Base-by-base conservation (phyloP, 2,329 filamentous ascomycete genomes). In the Colletotrichum truncatum region DNA sequence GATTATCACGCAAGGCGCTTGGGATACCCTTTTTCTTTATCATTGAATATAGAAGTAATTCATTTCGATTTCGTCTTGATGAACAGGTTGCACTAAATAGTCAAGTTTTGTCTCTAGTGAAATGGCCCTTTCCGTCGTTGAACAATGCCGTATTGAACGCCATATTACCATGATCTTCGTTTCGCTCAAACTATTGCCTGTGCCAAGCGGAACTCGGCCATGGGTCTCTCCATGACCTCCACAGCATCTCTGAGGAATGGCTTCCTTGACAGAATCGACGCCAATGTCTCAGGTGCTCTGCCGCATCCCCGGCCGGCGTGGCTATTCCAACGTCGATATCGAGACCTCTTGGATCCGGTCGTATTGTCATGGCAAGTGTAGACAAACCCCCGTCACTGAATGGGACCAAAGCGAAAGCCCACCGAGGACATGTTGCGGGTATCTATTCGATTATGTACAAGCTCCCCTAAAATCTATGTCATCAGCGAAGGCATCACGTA, bases 401-500 rank as follows among this genome's bases (percentile, higher is more conserved):
- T 2, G 46, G 26, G 7, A 25, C 18, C 34, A 25, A 16, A 39
- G 43, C 38, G 38, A 64, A 43, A 58, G 64, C 60, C 64, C 60
- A 54, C 52, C 53, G 46, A 54, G 46, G 41, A 54, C 63, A 38
- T 57, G 41, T 56, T 64, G 49, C 64, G 64, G 63, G 63, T 68
- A 68, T 68, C 66, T 68, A 67, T 64, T 67, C 53, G 57, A 61
- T 67, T 49, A 58, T 66, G 63, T 59, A 67, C 63, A 49, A 59
- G 53, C 66, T 66, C 57, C 58, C 64, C 56, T 49, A 53, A 66
- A 58, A 48, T 66, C 66, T 58, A 63, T 59, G 23, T 55, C 66
- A 58, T 64, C 53, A 66, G 64, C 53, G 16, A 65, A 62, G 57
- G 57, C 62, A 51, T 58, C 57, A 55, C 36, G 57, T 55, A 55